Evolutionary conservation across 139 green algal genomes (phyloP).

Genomic region (Marvania coccoides): DNA sequence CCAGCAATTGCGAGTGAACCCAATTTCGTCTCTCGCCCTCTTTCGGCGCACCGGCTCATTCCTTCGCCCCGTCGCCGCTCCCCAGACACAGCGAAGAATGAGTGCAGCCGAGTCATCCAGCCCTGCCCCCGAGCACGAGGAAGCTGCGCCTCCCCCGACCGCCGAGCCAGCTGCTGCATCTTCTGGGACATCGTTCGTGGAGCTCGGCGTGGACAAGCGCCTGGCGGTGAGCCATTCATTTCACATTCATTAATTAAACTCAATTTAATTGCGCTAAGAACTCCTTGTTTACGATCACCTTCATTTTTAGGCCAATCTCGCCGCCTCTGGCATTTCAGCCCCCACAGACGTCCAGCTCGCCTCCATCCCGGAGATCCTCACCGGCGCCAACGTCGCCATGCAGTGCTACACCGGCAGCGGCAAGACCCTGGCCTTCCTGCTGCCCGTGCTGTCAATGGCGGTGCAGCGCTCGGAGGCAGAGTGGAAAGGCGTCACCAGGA

Average conservation of each 20-base stretch:
- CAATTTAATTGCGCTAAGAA: no score
- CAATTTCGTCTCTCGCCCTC: not conserved
- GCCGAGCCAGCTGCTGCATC: not conserved
- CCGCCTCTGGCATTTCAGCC: no score
- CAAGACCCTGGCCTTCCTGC: slow-evolving; percentile 93
- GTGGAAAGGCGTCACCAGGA: slow-evolving; percentile 15
- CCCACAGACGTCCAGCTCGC: slow-evolving; percentile 67
- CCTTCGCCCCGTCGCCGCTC: not conserved
- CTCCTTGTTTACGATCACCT: no score
- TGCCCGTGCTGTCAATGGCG: slow-evolving; percentile 69
- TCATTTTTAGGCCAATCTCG: no score
- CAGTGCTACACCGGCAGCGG: slow-evolving; percentile 89
- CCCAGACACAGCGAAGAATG: not conserved
- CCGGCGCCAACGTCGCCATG: slow-evolving; percentile 60
- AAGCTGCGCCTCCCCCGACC: not conserved
- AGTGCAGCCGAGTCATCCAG: not conserved
- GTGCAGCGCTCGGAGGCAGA: slow-evolving; percentile 46
- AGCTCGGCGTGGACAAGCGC: not conserved
- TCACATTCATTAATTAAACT: no score
- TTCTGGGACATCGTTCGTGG: not conserved
- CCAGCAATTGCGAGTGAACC: not conserved
- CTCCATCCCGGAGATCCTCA: slow-evolving; percentile 57
- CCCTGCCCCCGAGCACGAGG: not conserved
- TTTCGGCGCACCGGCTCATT: not conserved
- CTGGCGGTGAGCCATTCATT: not conserved